Percentiles rank a stretch among this genome's conserved stretches.
Conservation (phyloP, 2,329 filamentous ascomycete genomes). For the Tolypocladium tropicale region DNA sequence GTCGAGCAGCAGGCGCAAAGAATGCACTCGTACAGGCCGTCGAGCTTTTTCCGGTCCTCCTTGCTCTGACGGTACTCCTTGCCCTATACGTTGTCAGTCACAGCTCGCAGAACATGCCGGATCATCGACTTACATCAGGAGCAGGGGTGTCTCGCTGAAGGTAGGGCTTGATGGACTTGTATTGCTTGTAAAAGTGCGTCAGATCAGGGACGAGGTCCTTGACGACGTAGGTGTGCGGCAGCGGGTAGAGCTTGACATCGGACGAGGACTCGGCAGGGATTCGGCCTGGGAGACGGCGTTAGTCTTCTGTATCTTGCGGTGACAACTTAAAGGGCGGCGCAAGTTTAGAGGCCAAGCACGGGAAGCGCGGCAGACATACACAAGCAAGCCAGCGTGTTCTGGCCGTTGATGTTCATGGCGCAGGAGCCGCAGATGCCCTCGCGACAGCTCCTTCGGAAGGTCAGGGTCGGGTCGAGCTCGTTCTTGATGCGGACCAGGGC, state of each 20-base stretch:
- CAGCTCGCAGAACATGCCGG: no score
- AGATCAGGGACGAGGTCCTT: slow-evolving; percentile 97
- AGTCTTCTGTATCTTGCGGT: slow-evolving; percentile 14
- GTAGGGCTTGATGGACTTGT: slow-evolving; percentile 99
- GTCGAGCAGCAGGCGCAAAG: slow-evolving; percentile 98
- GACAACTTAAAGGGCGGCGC: no score
- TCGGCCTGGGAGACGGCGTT: slow-evolving; percentile 52
- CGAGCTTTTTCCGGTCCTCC: slow-evolving; percentile 90
- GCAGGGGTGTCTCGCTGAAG: slow-evolving; percentile 81
- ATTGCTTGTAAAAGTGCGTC: slow-evolving; percentile 99
- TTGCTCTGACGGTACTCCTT: slow-evolving; percentile 87
- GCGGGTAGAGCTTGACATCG: slow-evolving; percentile 90
- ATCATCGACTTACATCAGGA: slow-evolving; percentile 56
- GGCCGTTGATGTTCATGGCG: slow-evolving; percentile 99
- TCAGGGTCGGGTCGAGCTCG: slow-evolving; percentile 91
- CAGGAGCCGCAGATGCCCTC: slow-evolving; percentile 98
- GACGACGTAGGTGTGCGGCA: slow-evolving; percentile 97
- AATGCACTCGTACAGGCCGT: slow-evolving; percentile 98
- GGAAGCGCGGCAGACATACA: slow-evolving; percentile 51
- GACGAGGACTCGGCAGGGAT: slow-evolving; percentile 75
- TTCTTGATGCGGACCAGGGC: slow-evolving; percentile 98
- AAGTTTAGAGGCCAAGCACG: no score
- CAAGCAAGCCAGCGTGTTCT: slow-evolving; percentile 94
- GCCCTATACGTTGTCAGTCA: slow-evolving; percentile 44
- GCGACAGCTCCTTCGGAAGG: slow-evolving; percentile 89